Evolutionary conservation across 2,329 filamentous ascomycete species (phyloP).

Genomic region (Raffaelea deltoideospora): DNA sequence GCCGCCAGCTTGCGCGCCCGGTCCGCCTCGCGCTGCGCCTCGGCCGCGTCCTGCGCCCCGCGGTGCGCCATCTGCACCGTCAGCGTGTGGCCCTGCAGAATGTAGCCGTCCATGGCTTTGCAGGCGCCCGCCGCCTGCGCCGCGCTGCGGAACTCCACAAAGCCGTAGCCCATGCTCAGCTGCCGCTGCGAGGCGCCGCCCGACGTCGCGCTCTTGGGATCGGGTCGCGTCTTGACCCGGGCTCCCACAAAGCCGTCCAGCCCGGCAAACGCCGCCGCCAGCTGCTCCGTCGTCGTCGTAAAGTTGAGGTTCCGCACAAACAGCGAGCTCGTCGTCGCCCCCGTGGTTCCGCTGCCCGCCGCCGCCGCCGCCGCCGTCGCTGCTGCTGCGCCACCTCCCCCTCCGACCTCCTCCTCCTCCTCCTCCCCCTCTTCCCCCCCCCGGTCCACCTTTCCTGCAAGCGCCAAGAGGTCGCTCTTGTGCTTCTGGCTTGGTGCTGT

Average conservation of each 20-base stretch:
- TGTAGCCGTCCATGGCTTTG: conserved; percentile 74
- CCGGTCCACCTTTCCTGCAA: conserved; percentile 10
- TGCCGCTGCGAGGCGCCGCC: too few species aligned
- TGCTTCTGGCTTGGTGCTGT: neutral
- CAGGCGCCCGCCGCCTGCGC: conserved; percentile 66
- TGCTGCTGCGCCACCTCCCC: neutral
- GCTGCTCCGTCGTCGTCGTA: conserved; percentile 59
- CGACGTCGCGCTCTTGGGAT: conserved; percentile 80
- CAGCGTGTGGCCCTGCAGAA: conserved; percentile 75
- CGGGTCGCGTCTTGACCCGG: conserved; percentile 80
- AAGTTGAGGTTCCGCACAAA: conserved; percentile 95
- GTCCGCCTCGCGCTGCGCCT: conserved; percentile 72
- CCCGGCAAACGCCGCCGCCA: conserved; percentile 64
- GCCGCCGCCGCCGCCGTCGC: neutral
- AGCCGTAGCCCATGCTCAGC: conserved; percentile 95
- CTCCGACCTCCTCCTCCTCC: neutral
- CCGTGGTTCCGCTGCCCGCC: conserved; percentile 20
- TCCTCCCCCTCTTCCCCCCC: neutral
- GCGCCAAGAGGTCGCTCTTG: conserved; percentile 1
- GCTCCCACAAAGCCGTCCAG: conserved; percentile 82
- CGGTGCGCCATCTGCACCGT: conserved; percentile 78
- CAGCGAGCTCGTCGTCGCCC: conserved; percentile 59
- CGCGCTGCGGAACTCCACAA: conserved; percentile 73
- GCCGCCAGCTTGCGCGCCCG: conserved; percentile 64
- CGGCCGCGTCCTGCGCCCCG: conserved; percentile 63